Conservation (phyloP, 805 yeast species). For the Yamadazyma endophytica region DNA sequence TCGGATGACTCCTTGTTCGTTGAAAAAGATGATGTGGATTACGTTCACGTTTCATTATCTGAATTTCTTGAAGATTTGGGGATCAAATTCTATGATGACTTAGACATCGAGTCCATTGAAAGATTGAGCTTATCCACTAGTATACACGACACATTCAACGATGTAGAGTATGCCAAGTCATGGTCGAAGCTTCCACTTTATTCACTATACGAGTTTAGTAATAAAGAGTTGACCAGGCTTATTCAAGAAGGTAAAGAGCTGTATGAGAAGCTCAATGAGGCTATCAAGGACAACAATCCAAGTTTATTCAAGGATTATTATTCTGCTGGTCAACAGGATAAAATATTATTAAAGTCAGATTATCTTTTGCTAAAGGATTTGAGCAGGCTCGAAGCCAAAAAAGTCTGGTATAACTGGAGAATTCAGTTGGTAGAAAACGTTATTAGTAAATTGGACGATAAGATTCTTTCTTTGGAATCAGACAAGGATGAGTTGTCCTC, state of each 20-base stretch:
- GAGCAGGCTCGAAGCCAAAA: conserved; percentile 49
- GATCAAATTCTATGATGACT: conserved; percentile 44
- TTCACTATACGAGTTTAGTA: conserved; percentile 51
- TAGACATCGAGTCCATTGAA: conserved; percentile 27
- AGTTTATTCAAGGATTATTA: conserved; percentile 47
- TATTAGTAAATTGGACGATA: conserved; percentile 22
- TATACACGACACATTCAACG: conserved; percentile 8
- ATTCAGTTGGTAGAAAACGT: conserved; percentile 46
- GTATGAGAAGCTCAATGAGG: conserved; percentile 46
- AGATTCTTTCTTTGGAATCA: conserved; percentile 4
- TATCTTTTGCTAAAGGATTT: conserved; percentile 47
- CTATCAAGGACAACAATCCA: conserved; percentile 45
- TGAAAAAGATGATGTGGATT: conserved; percentile 20
- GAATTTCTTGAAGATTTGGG: conserved; percentile 38
- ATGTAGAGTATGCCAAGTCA: conserved; percentile 35
- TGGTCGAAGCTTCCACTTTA: conserved; percentile 38
- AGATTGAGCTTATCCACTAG: conserved; percentile 18
- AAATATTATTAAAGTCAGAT: conserved; percentile 41
- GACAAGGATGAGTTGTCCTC: conserved; percentile 6
- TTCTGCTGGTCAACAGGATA: conserved; percentile 32
- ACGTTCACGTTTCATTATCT: conserved; percentile 29
- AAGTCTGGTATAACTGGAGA: conserved; percentile 64
- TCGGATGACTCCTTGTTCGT: too few species aligned
- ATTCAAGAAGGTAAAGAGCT: conserved; percentile 45
- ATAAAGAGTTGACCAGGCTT: conserved; percentile 49